Percentiles rank a stretch among this genome's conserved stretches.
These are phyloP conservation scores for Rhizopus arrhizus DNA, from an alignment of 371 early-diverging fungal genomes.

Conservation along the genomic window DNA sequence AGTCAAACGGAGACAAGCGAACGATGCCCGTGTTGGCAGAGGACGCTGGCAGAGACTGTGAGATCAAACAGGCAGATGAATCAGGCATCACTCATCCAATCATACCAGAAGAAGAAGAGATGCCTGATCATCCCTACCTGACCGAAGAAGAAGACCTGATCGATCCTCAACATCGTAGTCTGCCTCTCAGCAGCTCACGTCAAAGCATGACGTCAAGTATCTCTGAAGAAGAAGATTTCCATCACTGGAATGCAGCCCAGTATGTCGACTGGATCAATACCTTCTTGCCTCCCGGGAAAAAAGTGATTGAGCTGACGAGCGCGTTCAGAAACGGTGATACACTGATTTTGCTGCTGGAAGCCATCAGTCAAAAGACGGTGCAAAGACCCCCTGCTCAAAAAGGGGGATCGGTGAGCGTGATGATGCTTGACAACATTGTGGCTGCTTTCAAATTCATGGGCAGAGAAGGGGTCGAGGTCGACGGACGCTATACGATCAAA, in stretches of 20 bases:
- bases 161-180: conserved; percentile 34
- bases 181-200: conserved; percentile 16
- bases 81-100: conserved; percentile 23
- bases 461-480: conserved; percentile 56
- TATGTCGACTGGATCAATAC: conserved; percentile 63
- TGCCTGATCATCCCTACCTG: not conserved
- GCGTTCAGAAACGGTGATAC: conserved; percentile 60
- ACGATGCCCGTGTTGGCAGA: conserved; percentile 35
- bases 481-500: conserved; percentile 57
- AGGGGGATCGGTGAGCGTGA: conserved; percentile 38
- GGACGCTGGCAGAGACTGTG: conserved; percentile 10
- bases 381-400: conserved; percentile 40
- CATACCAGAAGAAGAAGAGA: conserved; percentile 1
- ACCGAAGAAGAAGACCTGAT: conserved; percentile 32
- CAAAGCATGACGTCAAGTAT: conserved; percentile 17
- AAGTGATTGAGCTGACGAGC: conserved; percentile 43
- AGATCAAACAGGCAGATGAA: conserved; percentile 24
- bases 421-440: conserved; percentile 61
- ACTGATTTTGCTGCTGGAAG: conserved; percentile 58
- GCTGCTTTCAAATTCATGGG: conserved; percentile 70
- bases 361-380: conserved; percentile 52
- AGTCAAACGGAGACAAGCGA: conserved; percentile 8
- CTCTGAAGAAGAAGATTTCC: not conserved
- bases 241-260: conserved; percentile 21
- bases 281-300: conserved; percentile 41